These are phyloP conservation scores for Hypericum androsaemum DNA, from an alignment of 345 rosid genomes.

Conservation along the genomic window DNA sequence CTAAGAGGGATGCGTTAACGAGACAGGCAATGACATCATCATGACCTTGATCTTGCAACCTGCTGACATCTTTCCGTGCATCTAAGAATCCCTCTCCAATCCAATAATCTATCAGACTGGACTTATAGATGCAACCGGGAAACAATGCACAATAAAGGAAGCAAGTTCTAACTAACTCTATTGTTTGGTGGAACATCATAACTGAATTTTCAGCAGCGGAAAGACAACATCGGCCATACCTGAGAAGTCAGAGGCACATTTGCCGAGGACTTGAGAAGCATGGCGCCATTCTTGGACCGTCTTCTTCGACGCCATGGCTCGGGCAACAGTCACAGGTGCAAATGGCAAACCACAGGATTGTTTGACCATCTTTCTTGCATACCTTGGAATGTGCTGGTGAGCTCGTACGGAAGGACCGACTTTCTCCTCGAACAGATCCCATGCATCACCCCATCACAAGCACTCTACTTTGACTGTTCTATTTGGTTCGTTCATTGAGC, in stretches of 20 bases:
- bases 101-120: conserved; percentile 5
- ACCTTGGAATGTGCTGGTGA: conserved; percentile 5
- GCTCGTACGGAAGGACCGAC: conserved; percentile 8
- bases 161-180: conserved; percentile 1
- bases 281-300: too few relatives aligned
- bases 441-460: conserved; percentile 8
- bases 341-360: conserved; percentile 19
- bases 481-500: conserved; percentile 14
- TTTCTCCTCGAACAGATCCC: conserved; percentile 14
- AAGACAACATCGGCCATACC: neutral
- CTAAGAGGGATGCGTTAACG: neutral
- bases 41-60: too few relatives aligned
- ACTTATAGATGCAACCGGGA: too few relatives aligned
- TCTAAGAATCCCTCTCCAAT: conserved; percentile 9
- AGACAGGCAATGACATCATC: neutral
- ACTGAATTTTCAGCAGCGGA: conserved; percentile 1
- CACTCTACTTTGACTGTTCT: conserved; percentile 9
- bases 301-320: too few relatives aligned
- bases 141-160: conserved; percentile 15
- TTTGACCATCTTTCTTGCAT: conserved; percentile 9
- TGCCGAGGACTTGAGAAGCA: too few relatives aligned
- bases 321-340: conserved; percentile 9
- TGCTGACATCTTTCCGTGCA: too few relatives aligned
- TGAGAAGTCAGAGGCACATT: too few relatives aligned
- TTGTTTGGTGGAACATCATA: conserved; percentile 6